Base-by-base conservation (phyloP, 2,329 filamentous ascomycete genomes). In the Phymatotrichopsis omnivora region DNA sequence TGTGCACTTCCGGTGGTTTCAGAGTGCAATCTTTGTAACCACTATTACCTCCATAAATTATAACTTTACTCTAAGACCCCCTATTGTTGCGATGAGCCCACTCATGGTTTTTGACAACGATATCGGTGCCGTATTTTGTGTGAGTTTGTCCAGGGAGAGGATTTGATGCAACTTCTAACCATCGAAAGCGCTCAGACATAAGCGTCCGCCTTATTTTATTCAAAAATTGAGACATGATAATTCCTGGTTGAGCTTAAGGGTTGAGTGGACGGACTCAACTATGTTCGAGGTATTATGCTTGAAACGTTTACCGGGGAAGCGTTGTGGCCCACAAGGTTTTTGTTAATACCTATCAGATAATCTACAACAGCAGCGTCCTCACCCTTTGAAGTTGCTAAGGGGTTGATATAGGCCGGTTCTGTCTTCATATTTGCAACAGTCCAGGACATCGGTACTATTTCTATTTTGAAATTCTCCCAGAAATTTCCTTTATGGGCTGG, bases 261-360 rank as follows among this genome's bases (percentile, higher is more conserved):
- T 20, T 16, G 10, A 16, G 17, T 47, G 36, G 3, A 24, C 17
- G 16, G 38, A 47, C 17, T 43, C 31, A 7, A 43, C 45, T 17
- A 47, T 36, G 16, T 43, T 47, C 3, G 38, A 47, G 3, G 45
- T 42, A 35, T 22, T 37, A 22, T 47, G 27, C 5, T 39, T 33
- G 24, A 24, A 47, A 11, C 31, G 28, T 14, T 17, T 12, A 5
- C 30, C 38, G 11, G 7, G 14, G 20, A 30, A 42, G 32, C 7
- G 45, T 39, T 16, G 30, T 37, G 16, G 37, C 31, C 36, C n/a
- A 47, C 5, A 47, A 30, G 10, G 5, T 8, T 22, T n/a, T 12
- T n/a, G n/a, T 36, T 19, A 24, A 47, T 47, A 11, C 4, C 11
- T 16, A 5, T 3, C 6, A 42, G n/a, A 25, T 42, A 47, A 5